Base-by-base conservation (phyloP, 345 rosid genomes). In the Noccaea caerulescens region DNA sequence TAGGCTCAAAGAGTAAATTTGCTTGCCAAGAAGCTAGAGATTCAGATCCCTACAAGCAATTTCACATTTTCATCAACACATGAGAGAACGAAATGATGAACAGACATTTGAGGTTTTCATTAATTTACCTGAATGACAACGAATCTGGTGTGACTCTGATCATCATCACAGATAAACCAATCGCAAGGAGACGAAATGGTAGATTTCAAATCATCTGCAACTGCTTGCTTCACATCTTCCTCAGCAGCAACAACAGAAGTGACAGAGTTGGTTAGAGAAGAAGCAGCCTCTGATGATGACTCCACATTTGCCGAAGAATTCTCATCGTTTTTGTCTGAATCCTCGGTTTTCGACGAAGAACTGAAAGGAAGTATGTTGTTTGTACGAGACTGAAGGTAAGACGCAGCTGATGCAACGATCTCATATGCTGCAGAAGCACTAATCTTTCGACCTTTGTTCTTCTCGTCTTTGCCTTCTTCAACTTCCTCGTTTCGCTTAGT, bases 101-200 rank as follows among this genome's bases (percentile, higher is more conserved):
- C 5, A 1, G 3, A 25, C 9, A 6, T 55, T 30, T 54, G 7
- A 60, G 9, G 0, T n/a, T 27, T 37, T 52, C 2, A 7, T 11
- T 12, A 43, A 11, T 7, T 56, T 63, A 93, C 98, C 96, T 94
- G 99, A 77, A 94, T 88, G 46, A 85, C 95, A 72, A 94, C 69
- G 84, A 83, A 86, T 83, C 97, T 85, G 42, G 97, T 91, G 43
- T 60, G 80, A 68, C 79, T 81, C 54, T 79, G 83, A 75, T 88
- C 93, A 78, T 91, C 96, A 51, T 94, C 99, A 27, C 99, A 89
- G 30, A 91, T 86, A 72, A 89, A 91, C 99, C 99, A 94, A 76
- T 88, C 95, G 16, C 96, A 91, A 13, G 97, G 97, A 6, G 97
- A 89, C n/a, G 90, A 91, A 57, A 32, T 66, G 0, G 85, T 77